A percentile compares a stretch with the other conserved stretches of the same genome.
These are phyloP conservation scores for Penicillium macrosclerotiorum DNA, from an alignment of 495 filamentous ascomycete species.

Conservation along the genomic window DNA sequence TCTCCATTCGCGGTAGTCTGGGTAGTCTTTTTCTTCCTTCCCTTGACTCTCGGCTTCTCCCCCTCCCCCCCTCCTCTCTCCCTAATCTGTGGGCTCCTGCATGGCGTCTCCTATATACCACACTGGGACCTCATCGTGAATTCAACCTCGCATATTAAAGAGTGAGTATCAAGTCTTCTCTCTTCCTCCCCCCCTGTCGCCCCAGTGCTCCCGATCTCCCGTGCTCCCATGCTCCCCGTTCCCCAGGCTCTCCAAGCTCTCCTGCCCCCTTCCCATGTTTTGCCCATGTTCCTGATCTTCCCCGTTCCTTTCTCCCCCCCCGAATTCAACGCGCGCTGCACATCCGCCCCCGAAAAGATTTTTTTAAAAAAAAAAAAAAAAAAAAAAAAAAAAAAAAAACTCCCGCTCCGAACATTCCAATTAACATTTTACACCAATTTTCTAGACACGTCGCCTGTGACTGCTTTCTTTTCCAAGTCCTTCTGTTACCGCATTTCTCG, in stretches of 20 bases:
- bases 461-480: conserved; percentile 12
- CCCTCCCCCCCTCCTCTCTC: conserved; percentile 16
- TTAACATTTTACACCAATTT: conserved; percentile 23
- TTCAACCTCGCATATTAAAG: too few relatives aligned
- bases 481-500: conserved; percentile 3
- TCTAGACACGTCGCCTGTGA: conserved; percentile 30
- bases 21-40: conserved; percentile 15
- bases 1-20: conserved; percentile 17
- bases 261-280: too few relatives aligned
- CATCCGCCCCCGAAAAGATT: too few relatives aligned
- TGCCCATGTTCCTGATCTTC: too few relatives aligned
- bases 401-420: conserved; percentile 43
- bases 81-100: conserved; percentile 15
- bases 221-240: too few relatives aligned
- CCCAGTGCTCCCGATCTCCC: too few relatives aligned
- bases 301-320: too few relatives aligned
- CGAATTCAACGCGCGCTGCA: too few relatives aligned
- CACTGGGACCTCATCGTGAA: not conserved
- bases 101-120: conserved; percentile 22
- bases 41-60: conserved; percentile 17
- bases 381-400: too few relatives aligned
- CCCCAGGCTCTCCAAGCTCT: too few relatives aligned
- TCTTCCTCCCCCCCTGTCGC: conserved; percentile 18
- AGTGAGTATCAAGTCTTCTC: too few relatives aligned
- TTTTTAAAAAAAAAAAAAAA: too few relatives aligned